Conservation (phyloP, 2,329 filamentous ascomycete genomes). For the Neoascochyta sp. region DNA sequence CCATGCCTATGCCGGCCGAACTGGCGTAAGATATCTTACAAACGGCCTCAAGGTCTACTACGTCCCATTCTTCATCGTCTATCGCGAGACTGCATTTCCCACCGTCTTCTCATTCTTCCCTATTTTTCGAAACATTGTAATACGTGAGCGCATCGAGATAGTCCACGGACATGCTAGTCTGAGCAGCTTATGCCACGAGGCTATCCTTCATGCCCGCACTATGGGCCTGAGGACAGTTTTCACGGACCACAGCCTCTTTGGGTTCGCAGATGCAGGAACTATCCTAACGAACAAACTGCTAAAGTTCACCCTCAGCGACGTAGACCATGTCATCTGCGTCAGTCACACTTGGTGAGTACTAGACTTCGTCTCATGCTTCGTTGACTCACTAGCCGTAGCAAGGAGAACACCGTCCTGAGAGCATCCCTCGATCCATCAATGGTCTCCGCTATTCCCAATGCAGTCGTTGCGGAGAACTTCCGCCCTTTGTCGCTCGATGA, state of each 20-base stretch:
- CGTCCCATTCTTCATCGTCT: conserved; percentile 92
- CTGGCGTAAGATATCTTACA: conserved; percentile 89
- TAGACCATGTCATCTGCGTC: conserved; percentile 97
- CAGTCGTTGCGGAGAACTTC: conserved; percentile 95
- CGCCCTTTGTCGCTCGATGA: conserved; percentile 58
- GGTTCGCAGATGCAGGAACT: conserved; percentile 92
- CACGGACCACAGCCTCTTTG: conserved; percentile 95
- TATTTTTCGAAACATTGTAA: conserved; percentile 92
- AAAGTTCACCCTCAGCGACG: conserved; percentile 93
- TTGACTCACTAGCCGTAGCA: conserved; percentile 60
- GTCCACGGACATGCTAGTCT: conserved; percentile 96
- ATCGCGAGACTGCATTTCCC: conserved; percentile 87
- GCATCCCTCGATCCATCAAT: conserved; percentile 93
- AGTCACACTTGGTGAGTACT: conserved; percentile 96
- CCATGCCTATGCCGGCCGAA: conserved; percentile 86
- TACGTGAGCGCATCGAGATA: conserved; percentile 92
- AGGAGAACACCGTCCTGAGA: conserved; percentile 94
- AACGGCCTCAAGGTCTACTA: conserved; percentile 99
- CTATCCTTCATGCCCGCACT: conserved; percentile 87
- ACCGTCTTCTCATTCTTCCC: conserved; percentile 99
- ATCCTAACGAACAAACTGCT: conserved; percentile 96
- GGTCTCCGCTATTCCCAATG: conserved; percentile 97
- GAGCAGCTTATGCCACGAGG: conserved; percentile 90
- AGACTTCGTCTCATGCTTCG: too few species aligned
- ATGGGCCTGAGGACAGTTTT: conserved; percentile 97